phyloP scores from a whole-genome alignment of 75 land plant species.

The Cunninghamia lanceolata region DNA sequence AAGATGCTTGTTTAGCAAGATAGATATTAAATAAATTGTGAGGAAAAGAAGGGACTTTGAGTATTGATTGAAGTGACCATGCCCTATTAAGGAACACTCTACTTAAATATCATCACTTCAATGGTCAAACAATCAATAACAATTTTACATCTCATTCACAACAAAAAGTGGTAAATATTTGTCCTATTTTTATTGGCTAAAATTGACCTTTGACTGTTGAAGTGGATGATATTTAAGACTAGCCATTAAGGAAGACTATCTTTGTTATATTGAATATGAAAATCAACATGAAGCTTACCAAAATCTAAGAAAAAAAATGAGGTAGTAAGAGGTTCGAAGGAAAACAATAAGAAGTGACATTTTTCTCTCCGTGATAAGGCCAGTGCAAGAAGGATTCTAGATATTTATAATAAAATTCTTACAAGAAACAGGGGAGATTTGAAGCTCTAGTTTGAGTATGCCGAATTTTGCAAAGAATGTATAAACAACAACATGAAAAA shows the following conservation, averaged over 20 bases:
- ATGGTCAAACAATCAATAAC: too few species aligned
- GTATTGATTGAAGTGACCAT: constrained; percentile 77
- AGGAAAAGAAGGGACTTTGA: constrained; percentile 78
- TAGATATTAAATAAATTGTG: constrained; percentile 73
- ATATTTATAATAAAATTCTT: constrained; percentile 63
- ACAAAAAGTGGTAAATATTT: too few species aligned
- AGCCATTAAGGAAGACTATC: too few species aligned
- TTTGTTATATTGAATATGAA: constrained; percentile 87
- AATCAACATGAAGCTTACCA: constrained; percentile 62
- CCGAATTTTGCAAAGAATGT: constrained; percentile 68
- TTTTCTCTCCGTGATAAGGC: constrained; percentile 59
- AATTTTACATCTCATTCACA: too few species aligned
- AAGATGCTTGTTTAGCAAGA: constrained; percentile 60
- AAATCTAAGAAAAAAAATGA: constrained; percentile 53
- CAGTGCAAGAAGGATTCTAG: constrained; percentile 55
- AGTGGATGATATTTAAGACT: too few species aligned
- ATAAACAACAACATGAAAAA: constrained; percentile 62
- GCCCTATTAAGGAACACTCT: constrained; percentile 67
- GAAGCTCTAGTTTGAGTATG: constrained; percentile 75
- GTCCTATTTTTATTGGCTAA: too few species aligned
- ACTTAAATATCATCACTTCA: too few species aligned
- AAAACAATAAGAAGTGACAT: constrained; percentile 37
- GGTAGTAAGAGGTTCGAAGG: constrained; percentile 20
- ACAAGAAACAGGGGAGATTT: constrained; percentile 71
- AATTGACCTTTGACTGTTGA: too few species aligned